A percentile compares a stretch with the other conserved stretches of the same genome.
Evolutionary conservation across 148 eudicot genomes (phyloP).

Genomic region (Drosera capensis): DNA sequence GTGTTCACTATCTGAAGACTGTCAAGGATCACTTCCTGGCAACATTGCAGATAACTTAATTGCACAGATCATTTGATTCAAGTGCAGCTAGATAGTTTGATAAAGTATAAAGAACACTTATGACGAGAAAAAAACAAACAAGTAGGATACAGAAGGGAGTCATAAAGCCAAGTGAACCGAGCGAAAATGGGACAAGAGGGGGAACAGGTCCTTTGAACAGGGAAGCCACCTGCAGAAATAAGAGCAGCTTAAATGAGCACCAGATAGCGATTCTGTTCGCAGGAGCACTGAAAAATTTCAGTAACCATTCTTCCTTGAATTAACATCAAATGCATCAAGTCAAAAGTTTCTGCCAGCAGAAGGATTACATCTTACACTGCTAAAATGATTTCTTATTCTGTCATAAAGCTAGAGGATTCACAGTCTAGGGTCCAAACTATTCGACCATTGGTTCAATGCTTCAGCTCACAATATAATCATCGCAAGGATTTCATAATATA

Average conservation of each 20-base stretch:
- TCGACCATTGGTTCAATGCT: no score
- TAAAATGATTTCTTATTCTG: no score
- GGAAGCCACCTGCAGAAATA: constrained; percentile 73
- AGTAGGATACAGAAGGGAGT: constrained; percentile 90
- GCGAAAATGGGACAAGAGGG: constrained; percentile 75
- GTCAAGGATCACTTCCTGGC: constrained; percentile 31
- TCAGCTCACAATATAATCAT: no score
- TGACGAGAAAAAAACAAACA: constrained; percentile 4
- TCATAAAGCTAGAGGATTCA: no score
- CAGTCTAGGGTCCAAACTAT: no score
- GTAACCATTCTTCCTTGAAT: not conserved
- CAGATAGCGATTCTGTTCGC: not conserved
- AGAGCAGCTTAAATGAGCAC: not conserved
- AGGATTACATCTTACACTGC: no score
- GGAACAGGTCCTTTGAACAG: constrained; percentile 97
- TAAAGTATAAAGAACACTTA: no score
- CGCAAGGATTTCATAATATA: no score
- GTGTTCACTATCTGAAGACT: constrained; percentile 57
- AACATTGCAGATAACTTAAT: constrained; percentile 2
- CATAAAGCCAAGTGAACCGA: constrained; percentile 98
- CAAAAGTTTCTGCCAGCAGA: no score
- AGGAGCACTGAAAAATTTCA: not conserved
- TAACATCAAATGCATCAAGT: no score
- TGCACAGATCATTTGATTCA: no score
- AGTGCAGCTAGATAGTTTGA: no score